phyloP scores from a whole-genome alignment of 176 grass and related monocot genomes.

The Carex cristatella region DNA sequence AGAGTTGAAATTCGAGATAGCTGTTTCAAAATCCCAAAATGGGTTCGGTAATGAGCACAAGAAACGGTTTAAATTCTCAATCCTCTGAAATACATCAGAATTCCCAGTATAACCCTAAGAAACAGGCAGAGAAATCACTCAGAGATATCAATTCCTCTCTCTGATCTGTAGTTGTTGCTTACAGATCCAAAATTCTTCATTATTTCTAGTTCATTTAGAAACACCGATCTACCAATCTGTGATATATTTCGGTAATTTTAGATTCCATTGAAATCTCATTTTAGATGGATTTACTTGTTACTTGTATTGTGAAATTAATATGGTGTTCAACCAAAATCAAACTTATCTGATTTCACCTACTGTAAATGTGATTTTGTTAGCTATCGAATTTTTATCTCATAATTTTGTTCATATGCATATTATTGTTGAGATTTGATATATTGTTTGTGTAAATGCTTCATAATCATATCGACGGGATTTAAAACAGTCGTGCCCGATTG shows the following conservation, averaged over 20 bases:
- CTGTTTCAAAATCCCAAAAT: constrained; percentile 23
- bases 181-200: neutral
- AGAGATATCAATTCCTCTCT: neutral
- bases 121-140: constrained; percentile 20
- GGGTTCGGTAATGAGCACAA: constrained; percentile 59
- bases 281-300: too few relatives aligned
- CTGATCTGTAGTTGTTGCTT: neutral
- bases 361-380: neutral
- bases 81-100: constrained; percentile 10
- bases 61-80: neutral
- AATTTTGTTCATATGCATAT: neutral
- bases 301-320: too few relatives aligned
- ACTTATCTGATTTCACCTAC: neutral
- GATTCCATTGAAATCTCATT: too few relatives aligned
- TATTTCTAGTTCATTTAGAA: too few relatives aligned
- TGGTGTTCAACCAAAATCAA: neutral
- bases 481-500: neutral
- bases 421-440: neutral
- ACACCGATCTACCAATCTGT: neutral
- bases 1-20: neutral
- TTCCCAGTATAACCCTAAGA: constrained; percentile 34
- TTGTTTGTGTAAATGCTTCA: neutral
- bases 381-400: neutral
- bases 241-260: neutral
- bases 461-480: neutral